Base-by-base conservation (phyloP, 352 stramenopile species). In the Globisporangium paroecandrum region DNA sequence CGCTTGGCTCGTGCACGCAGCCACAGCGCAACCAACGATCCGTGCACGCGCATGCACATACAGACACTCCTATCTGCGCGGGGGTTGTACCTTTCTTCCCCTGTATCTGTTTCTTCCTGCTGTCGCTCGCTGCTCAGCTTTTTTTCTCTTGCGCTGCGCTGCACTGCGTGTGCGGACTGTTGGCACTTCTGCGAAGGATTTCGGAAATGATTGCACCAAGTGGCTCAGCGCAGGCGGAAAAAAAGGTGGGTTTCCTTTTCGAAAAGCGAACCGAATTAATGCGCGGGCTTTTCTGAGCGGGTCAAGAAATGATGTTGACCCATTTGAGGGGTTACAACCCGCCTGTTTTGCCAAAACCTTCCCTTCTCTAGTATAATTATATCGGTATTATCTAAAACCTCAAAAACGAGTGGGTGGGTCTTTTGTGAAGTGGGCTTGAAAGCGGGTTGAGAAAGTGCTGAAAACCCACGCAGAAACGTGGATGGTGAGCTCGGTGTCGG, bases 201-300 rank as follows among this genome's bases (percentile, higher is more conserved):
- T 65, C 43, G 59, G 59, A 65, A 65, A 65, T 65, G 59, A 65
- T 41, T 24, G 43, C 59, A 46, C 13, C 25, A 15, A 25, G 29
- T 43, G 27, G 55, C 55, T 60, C 27, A 24, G 46, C 2, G 46
- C 20, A 54, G 46, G 18, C 18, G 9, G 20, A 25, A 54, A 54
- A 54, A 25, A 54, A 10, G 18, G 20, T 54, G 47, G 47, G 47
- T 54, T 22, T 54, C n/a, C n/a, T 54, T 54, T 54, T 47, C 6
- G 5, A 47, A 41, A 41, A 12, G 4, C 13, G 13, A 43, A 47
- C 41, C 41, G 41, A 47, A 47, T 47, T 47, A n/a, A 47, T 47
- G 15, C 13, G 15, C 13, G 41, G 41, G 41, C 27, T 47, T 13
- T 46, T 46, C 12, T n/a, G 15, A 15, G 41, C 13, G 41, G 41